Percentiles rank a stretch among this genome's conserved stretches.
Evolutionary conservation across 495 filamentous ascomycete species (phyloP).

Genomic region (Hypomontagnella monticulosa): DNA sequence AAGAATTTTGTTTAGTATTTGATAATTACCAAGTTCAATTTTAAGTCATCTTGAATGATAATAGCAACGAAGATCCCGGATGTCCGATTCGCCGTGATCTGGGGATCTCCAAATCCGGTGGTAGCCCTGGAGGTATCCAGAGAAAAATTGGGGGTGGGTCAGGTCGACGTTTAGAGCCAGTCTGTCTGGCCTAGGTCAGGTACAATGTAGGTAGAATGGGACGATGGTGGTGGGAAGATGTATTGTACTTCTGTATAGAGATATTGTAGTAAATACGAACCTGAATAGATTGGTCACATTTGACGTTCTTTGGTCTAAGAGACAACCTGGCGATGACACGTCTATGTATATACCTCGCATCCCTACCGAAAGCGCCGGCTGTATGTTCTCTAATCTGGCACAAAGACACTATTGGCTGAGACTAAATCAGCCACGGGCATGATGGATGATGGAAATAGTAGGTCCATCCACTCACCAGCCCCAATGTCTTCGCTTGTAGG

Average conservation of each 20-base stretch:
- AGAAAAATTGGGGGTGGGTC: constrained; percentile 3
- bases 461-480: constrained; percentile 26
- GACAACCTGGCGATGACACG: constrained; percentile 4
- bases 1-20: not conserved
- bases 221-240: not conserved
- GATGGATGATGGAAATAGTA: constrained; percentile 8
- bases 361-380: constrained; percentile 22
- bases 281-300: constrained; percentile 5
- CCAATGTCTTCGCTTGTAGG: constrained; percentile 5
- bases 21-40: not conserved
- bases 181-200: not conserved
- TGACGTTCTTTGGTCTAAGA: not conserved
- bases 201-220: not conserved
- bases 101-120: not conserved
- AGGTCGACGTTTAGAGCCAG: not conserved
- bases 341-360: constrained; percentile 1
- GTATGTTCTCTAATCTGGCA: constrained; percentile 19
- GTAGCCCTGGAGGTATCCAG: not conserved
- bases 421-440: constrained; percentile 25
- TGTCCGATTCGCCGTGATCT: constrained; percentile 17
- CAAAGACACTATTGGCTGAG: constrained; percentile 18
- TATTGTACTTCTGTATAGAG: not conserved
- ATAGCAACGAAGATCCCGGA: constrained; percentile 5
- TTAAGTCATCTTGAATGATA: not conserved
- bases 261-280: not conserved